These are phyloP conservation scores for Tagetes patula DNA, from an alignment of 129 eudicot genomes.

Conservation along the genomic window DNA sequence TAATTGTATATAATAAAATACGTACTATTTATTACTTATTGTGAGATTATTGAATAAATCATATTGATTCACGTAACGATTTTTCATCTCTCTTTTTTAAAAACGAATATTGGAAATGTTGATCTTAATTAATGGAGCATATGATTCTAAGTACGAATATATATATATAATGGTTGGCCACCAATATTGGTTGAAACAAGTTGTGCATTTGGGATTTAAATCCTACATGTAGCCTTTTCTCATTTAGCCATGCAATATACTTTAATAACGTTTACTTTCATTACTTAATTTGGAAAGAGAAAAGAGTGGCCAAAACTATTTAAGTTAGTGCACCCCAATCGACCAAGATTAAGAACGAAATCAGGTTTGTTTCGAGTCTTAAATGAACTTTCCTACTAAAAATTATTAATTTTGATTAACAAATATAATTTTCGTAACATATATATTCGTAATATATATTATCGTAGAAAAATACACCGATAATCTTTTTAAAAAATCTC, in stretches of 20 bases:
- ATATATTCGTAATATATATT: too few relatives aligned
- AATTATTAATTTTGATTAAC: too few relatives aligned
- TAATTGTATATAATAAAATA: slow-evolving; percentile 1
- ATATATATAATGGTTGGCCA: slow-evolving; percentile 20
- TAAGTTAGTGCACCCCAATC: not conserved
- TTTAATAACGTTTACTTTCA: not conserved
- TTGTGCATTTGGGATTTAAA: slow-evolving; percentile 1
- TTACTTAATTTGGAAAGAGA: slow-evolving; percentile 17
- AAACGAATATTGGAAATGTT: not conserved
- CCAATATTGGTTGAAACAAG: slow-evolving; percentile 28
- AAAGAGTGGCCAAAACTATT: too few relatives aligned
- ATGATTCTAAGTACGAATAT: slow-evolving; percentile 31
- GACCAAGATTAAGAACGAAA: too few relatives aligned
- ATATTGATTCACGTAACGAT: not conserved
- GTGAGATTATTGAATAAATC: not conserved
- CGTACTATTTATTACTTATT: not conserved
- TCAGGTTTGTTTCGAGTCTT: not conserved
- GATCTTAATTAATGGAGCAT: slow-evolving; percentile 36
- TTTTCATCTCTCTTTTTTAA: not conserved
- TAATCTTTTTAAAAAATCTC: too few relatives aligned
- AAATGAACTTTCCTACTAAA: not conserved
- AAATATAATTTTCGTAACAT: too few relatives aligned
- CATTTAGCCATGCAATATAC: slow-evolving; percentile 2
- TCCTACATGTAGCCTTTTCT: slow-evolving; percentile 11
- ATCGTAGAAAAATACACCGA: too few relatives aligned